Conservation (phyloP, 176 grass and related monocot species). For the Musa beccarii region DNA sequence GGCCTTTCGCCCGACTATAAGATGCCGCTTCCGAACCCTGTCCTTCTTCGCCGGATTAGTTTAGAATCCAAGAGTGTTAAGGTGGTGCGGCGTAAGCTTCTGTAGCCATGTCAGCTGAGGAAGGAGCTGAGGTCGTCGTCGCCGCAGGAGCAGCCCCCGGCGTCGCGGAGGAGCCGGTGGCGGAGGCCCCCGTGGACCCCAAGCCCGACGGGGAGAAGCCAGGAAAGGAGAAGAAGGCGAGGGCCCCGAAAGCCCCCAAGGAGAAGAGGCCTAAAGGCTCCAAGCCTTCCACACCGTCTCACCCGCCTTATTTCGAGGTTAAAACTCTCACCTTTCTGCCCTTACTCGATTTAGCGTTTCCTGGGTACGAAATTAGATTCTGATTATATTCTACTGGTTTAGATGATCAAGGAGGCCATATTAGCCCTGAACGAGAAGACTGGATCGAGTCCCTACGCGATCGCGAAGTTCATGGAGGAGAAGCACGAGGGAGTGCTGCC, state of each 20-base stretch:
- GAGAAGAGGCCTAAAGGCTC: conserved; percentile 15
- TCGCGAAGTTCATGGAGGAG: conserved; percentile 73
- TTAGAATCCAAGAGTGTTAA: background rate
- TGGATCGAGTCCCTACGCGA: conserved; percentile 67
- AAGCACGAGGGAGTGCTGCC: conserved; percentile 58
- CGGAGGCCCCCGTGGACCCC: background rate
- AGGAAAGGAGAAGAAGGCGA: background rate
- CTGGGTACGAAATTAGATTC: no score
- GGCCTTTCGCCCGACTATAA: background rate
- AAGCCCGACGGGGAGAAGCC: background rate
- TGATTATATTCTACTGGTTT: background rate
- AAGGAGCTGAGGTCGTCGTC: background rate
- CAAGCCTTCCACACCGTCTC: background rate
- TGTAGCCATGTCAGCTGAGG: background rate
- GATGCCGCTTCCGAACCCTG: background rate
- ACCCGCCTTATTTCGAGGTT: conserved; percentile 16
- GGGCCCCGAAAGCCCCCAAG: conserved; percentile 3
- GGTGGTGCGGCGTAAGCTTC: no score
- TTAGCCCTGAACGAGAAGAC: conserved; percentile 59
- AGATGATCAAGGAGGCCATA: conserved; percentile 97
- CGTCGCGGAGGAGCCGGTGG: background rate
- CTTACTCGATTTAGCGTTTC: no score
- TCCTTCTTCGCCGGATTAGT: background rate
- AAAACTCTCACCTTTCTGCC: no score
- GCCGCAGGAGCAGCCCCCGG: background rate